Evolutionary conservation across 164 flowering plant species (phyloP).

Genomic region (Vitis amurensis): DNA sequence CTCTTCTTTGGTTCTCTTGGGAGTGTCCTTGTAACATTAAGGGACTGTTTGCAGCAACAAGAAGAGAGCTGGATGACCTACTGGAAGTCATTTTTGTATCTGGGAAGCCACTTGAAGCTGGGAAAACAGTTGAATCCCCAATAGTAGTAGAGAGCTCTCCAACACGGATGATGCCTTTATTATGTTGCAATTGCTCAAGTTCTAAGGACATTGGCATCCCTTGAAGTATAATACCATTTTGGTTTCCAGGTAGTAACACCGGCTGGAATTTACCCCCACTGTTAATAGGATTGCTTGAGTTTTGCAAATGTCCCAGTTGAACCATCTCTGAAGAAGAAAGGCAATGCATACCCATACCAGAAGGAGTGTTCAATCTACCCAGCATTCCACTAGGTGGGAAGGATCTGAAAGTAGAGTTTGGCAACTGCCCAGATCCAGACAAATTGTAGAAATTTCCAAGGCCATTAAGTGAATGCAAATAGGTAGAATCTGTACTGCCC

Average conservation of each 20-base stretch:
- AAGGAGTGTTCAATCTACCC: slow-evolving; percentile 37
- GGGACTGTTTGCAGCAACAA: slow-evolving; percentile 33
- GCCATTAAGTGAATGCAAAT: slow-evolving; percentile 33
- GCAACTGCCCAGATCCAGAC: slow-evolving; percentile 30
- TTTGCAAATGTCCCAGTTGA: slow-evolving; percentile 24
- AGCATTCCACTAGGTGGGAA: slow-evolving; percentile 30
- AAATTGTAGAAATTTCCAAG: slow-evolving; percentile 25
- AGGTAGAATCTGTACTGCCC: slow-evolving; percentile 35
- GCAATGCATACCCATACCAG: slow-evolving; percentile 29
- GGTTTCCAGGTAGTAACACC: slow-evolving; percentile 40
- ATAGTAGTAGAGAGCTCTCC: slow-evolving; percentile 29
- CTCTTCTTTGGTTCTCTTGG: slow-evolving; percentile 23
- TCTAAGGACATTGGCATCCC: slow-evolving; percentile 60
- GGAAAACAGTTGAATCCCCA: slow-evolving; percentile 27
- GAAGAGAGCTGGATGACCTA: slow-evolving; percentile 33
- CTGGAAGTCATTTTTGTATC: slow-evolving; percentile 26
- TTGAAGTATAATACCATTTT: slow-evolving; percentile 44
- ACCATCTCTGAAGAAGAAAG: slow-evolving; percentile 29
- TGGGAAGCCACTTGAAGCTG: slow-evolving; percentile 32
- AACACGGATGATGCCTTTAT: slow-evolving; percentile 16
- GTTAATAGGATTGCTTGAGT: slow-evolving; percentile 16
- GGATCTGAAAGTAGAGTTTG: slow-evolving; percentile 20
- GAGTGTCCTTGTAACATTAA: slow-evolving; percentile 39
- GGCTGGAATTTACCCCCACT: slow-evolving; percentile 40
- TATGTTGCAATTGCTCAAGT: slow-evolving; percentile 48